Evolutionary conservation across 2,329 filamentous ascomycete genomes (phyloP).

Genomic region (Aureobasidium namibiae): DNA sequence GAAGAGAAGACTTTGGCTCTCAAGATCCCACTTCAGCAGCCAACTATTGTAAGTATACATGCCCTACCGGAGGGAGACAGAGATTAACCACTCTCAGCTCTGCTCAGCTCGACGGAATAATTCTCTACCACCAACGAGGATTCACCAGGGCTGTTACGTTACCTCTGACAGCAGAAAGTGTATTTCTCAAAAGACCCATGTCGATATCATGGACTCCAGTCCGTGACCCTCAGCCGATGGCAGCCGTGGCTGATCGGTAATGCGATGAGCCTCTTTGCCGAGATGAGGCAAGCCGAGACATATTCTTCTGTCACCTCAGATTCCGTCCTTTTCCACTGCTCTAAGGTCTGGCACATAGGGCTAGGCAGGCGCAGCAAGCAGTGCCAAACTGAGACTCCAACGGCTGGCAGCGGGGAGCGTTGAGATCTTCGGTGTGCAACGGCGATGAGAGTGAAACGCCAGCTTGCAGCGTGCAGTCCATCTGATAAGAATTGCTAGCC

Average conservation of each 20-base stretch:
- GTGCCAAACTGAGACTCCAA: not conserved
- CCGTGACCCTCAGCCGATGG: not conserved
- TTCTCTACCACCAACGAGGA: not conserved
- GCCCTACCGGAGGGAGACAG: not conserved
- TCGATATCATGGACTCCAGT: not conserved
- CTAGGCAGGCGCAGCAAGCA: not conserved
- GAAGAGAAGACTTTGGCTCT: not conserved
- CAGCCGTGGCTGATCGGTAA: not conserved
- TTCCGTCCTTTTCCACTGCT: not conserved
- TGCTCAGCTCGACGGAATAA: conserved; percentile 2
- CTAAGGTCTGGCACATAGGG: not conserved
- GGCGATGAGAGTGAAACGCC: not conserved
- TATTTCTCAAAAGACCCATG: too few relatives aligned
- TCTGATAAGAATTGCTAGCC: not conserved
- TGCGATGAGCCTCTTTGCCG: not conserved
- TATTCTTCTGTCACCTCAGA: not conserved
- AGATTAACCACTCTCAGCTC: not conserved
- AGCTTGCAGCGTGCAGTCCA: too few relatives aligned
- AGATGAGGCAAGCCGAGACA: not conserved
- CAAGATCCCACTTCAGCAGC: not conserved
- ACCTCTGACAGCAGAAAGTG: too few relatives aligned
- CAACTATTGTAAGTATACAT: not conserved
- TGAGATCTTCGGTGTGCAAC: not conserved
- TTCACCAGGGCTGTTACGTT: not conserved
- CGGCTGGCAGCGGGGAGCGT: not conserved